Base-by-base conservation (phyloP, 2,329 filamentous ascomycete genomes). In the Polychaeton citri region DNA sequence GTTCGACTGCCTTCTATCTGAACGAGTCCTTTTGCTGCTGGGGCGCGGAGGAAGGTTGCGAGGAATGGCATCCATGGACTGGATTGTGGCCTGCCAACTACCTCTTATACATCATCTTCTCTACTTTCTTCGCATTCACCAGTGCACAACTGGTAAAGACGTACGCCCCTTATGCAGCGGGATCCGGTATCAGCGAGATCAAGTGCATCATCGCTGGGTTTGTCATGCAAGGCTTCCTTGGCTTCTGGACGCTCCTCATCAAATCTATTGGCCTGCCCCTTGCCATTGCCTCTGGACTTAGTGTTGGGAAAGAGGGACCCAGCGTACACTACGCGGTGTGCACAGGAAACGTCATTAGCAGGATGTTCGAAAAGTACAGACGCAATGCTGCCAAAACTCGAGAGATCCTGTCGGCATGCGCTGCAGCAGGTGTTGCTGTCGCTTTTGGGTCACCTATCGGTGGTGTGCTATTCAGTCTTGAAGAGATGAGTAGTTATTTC, bases 281-380 rank as follows among this genome's bases (percentile, higher is more conserved):
- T 31, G 83, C 88, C 30, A 98, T 98, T 55, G 87, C 82, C 9
- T 95, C 87, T 2, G 90, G 90, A 2, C 65, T 98, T 17, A 94
- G 86, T 0, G 86, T 98, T 9, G 90, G 90, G 37, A 98, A 98
- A 55, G 90, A 98, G 63, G 90, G 90, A 0, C 90, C 90, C 0
- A 95, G 87, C 59, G 90, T 98, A n/a, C 90, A 98, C 59, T 98
- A 96, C 55, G 90, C 90, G 3, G 90, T 96, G 5, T 96, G 90
- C 53, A 94, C 87, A 0, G 90, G 90, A 39, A 96, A 94, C 58
- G 88, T 98, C 44, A 90, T 98, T 40, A 94, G 86, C 19, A 72
- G 85, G 32, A 71, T 95, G 44, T 98, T 98, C 55, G 74, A 78
- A 55, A 96, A 95, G 59, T 98, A 96, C 58, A 79, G 76, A 52